phyloP scores from a whole-genome alignment of 129 eudicot genomes.

The Flaveria brownii region DNA sequence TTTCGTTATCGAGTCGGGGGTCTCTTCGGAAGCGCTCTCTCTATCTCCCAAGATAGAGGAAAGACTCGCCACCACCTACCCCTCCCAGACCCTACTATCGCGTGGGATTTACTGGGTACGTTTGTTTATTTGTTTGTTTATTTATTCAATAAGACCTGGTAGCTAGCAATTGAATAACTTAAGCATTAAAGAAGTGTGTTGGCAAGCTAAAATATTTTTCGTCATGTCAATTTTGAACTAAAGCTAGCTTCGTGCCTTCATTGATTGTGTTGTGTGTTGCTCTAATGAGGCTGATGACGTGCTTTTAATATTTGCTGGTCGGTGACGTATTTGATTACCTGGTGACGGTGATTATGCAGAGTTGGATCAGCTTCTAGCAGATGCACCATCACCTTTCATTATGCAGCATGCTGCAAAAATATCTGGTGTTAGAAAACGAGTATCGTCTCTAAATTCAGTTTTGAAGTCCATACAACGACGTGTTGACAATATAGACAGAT shows the following conservation, averaged over 20 bases:
- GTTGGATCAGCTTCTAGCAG: conserved; percentile 88
- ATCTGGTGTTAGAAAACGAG: conserved; percentile 78
- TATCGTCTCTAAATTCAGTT: conserved; percentile 63
- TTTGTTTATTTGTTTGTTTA: no score
- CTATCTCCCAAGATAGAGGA: no score
- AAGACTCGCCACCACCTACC: no score
- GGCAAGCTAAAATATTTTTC: neutral
- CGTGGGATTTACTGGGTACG: no score
- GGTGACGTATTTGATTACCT: neutral
- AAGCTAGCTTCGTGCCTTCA: neutral
- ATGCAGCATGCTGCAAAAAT: conserved; percentile 91
- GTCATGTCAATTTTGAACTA: conserved; percentile 4
- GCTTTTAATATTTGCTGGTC: neutral
- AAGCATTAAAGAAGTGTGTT: neutral
- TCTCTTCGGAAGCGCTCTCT: no score
- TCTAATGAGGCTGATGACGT: neutral
- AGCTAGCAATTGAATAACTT: no score
- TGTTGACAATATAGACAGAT: conserved; percentile 73
- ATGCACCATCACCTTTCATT: conserved; percentile 90
- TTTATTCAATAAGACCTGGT: no score
- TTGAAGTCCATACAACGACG: conserved; percentile 80
- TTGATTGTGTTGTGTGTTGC: neutral
- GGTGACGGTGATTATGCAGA: conserved; percentile 47
- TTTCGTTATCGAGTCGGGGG: no score
- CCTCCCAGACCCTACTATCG: no score